Evolutionary conservation across 495 filamentous ascomycete genomes (phyloP).

Genomic region (Penicillium bialowiezense): DNA sequence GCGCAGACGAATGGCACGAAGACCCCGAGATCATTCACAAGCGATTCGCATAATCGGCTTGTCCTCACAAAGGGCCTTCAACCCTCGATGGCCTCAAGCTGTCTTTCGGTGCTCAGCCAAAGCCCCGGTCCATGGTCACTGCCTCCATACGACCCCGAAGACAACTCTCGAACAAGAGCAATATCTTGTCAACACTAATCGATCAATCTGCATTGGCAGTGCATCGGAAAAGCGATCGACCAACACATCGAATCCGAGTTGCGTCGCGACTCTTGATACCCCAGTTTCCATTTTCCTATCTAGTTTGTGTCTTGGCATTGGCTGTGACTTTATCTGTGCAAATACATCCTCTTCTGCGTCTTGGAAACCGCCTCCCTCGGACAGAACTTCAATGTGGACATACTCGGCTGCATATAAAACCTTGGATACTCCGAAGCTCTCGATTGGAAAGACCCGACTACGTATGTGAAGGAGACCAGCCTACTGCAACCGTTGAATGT

Average conservation of each 20-base stretch:
- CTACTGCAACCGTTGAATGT: too few relatives aligned
- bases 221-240: constrained; percentile 14
- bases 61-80: neutral
- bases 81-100: neutral
- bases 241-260: constrained; percentile 20
- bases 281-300: constrained; percentile 19
- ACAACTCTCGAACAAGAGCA: neutral
- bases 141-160: neutral
- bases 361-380: constrained; percentile 2
- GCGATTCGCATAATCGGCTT: constrained; percentile 70
- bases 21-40: constrained; percentile 98
- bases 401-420: neutral
- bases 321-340: constrained; percentile 5
- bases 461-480: too few relatives aligned
- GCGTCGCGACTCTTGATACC: constrained; percentile 41
- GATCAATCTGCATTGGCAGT: constrained; percentile 2
- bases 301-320: constrained; percentile 14
- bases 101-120: neutral
- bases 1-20: constrained; percentile 98
- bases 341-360: constrained; percentile 9
- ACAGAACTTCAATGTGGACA: constrained; percentile 3
- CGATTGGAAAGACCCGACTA: neutral
- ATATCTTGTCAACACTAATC: neutral
- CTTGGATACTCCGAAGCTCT: neutral
- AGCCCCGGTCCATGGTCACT: neutral